Evolutionary conservation across 2,329 filamentous ascomycete genomes (phyloP).

Genomic region (Ciborinia camelliae): DNA sequence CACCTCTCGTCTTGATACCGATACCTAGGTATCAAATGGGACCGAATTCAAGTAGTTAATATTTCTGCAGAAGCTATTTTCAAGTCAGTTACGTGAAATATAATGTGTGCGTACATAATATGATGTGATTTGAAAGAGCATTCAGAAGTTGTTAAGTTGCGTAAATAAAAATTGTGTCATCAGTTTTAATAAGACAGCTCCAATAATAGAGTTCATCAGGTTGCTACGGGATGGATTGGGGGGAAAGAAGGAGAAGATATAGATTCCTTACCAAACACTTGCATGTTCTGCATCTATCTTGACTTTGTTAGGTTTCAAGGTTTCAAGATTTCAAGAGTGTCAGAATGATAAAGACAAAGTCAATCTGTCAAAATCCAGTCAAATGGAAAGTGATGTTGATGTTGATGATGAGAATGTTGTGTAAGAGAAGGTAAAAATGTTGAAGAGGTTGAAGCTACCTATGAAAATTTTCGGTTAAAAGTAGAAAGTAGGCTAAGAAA

Average conservation of each 20-base stretch:
- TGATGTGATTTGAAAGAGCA: slow-evolving; percentile 7
- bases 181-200: slow-evolving; percentile 30
- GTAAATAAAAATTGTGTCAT: slow-evolving; percentile 28
- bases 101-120: background rate
- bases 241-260: background rate
- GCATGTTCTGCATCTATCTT: background rate
- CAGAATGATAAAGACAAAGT: background rate
- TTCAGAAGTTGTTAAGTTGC: slow-evolving; percentile 30
- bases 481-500: background rate
- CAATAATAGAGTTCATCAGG: slow-evolving; percentile 31
- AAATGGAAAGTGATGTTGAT: background rate
- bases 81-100: slow-evolving; percentile 15
- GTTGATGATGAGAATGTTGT: background rate
- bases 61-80: slow-evolving; percentile 8
- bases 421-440: no score
- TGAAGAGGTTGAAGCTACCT: background rate
- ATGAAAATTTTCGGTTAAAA: background rate
- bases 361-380: no score
- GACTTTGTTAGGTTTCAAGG: background rate
- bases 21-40: slow-evolving; percentile 3
- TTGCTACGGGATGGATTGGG: slow-evolving; percentile 8
- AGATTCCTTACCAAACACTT: slow-evolving; percentile 15
- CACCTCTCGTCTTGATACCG: slow-evolving; percentile 8
- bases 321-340: no score
- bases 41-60: slow-evolving; percentile 5